A percentile compares a stretch with the other conserved stretches of the same genome.
Conservation (phyloP, 106 monocot species). For the Phalaenopsis equestris region DNA sequence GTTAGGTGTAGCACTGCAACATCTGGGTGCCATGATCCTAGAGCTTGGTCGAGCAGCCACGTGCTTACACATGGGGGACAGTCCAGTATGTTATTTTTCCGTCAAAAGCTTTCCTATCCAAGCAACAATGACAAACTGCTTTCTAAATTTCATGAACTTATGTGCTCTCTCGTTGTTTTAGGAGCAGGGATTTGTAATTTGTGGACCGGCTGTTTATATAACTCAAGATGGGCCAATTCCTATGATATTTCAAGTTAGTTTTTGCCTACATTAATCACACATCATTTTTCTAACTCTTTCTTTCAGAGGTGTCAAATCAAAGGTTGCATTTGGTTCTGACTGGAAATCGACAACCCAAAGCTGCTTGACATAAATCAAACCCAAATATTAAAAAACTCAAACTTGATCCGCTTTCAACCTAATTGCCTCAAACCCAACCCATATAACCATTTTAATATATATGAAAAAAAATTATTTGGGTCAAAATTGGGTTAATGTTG, state of each 20-base stretch:
- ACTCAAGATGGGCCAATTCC: slow-evolving; percentile 70
- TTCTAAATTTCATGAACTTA: not conserved
- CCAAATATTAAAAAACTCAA: no score
- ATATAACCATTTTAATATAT: no score
- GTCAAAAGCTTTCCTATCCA: not conserved
- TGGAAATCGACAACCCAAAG: no score
- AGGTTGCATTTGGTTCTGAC: no score
- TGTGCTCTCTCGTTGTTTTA: slow-evolving; percentile 16
- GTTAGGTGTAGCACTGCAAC: slow-evolving; percentile 70
- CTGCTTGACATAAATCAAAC: no score
- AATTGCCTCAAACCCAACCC: no score
- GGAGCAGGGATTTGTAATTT: slow-evolving; percentile 63
- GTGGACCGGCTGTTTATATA: slow-evolving; percentile 80
- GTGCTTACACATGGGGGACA: slow-evolving; percentile 62
- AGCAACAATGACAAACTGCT: not conserved
- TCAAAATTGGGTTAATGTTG: no score
- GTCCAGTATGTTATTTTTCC: slow-evolving; percentile 50
- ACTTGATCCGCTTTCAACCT: no score
- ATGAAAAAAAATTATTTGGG: no score
- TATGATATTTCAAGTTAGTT: slow-evolving; percentile 79
- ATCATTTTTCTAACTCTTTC: not conserved
- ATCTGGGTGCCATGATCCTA: slow-evolving; percentile 80
- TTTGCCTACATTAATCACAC: not conserved
- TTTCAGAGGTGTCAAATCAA: no score
- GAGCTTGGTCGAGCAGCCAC: slow-evolving; percentile 86